These are phyloP conservation scores for Onygenales sp. DNA, from an alignment of 2,329 filamentous ascomycete species.

Conservation along the genomic window DNA sequence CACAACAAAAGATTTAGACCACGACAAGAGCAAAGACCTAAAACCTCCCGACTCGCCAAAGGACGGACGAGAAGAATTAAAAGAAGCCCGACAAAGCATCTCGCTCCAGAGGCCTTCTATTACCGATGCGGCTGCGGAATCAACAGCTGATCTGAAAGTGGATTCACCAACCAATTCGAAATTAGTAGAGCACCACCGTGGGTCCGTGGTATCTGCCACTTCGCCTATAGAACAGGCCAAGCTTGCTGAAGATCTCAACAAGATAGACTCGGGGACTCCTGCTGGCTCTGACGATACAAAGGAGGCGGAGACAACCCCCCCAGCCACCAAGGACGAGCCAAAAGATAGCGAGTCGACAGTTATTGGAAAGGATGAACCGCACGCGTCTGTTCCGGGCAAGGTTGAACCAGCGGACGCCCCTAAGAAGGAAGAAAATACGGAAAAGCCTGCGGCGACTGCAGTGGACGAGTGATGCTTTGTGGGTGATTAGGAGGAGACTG, in stretches of 20 bases:
- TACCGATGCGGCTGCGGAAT: constrained; percentile 27
- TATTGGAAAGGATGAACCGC: constrained; percentile 14
- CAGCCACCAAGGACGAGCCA: no score
- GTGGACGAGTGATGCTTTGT: neutral
- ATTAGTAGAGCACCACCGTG: constrained; percentile 28
- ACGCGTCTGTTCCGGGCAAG: constrained; percentile 10
- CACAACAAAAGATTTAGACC: neutral
- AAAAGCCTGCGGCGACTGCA: neutral
- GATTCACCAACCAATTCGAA: constrained; percentile 18
- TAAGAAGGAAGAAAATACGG: constrained; percentile 7
- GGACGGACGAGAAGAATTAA: neutral
- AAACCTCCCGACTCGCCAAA: neutral
- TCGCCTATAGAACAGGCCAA: constrained; percentile 26
- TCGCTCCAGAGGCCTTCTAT: constrained; percentile 6
- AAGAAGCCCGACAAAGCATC: neutral
- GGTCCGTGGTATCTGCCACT: constrained; percentile 25
- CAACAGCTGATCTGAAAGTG: constrained; percentile 28
- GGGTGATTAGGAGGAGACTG: neutral
- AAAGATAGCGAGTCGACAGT: no score
- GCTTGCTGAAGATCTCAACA: constrained; percentile 26
- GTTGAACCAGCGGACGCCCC: neutral
- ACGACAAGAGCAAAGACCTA: neutral
- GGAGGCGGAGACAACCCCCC: no score
- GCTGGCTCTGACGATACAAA: no score
- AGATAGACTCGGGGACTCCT: no score